Conservation (phyloP, 306 rosid genomes). For the Quercus alba region DNA sequence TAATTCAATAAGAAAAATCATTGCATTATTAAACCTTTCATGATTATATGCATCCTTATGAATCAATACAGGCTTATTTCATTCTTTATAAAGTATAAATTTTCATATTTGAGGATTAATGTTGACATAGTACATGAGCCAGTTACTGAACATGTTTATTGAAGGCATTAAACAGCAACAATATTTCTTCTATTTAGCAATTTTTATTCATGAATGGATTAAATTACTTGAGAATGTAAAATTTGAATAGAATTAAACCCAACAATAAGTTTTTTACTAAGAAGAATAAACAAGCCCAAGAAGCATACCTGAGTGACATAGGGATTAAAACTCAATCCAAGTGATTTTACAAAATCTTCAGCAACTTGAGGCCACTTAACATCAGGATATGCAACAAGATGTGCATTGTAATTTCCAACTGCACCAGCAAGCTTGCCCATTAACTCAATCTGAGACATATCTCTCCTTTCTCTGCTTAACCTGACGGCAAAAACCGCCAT, state of each 20-base stretch:
- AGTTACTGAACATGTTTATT: background rate
- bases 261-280: background rate
- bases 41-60: background rate
- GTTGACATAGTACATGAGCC: background rate
- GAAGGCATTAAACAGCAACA: background rate
- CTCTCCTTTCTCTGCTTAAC: slow-evolving; percentile 67
- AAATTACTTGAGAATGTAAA: background rate
- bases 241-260: background rate
- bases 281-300: slow-evolving; percentile 16
- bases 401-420: slow-evolving; percentile 96
- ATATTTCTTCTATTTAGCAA: background rate
- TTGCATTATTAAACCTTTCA: background rate
- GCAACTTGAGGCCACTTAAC: slow-evolving; percentile 67
- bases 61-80: background rate
- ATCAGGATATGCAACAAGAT: slow-evolving; percentile 77
- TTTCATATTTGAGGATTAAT: background rate
- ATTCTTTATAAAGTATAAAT: background rate
- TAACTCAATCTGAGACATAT: slow-evolving; percentile 58
- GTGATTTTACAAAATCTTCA: slow-evolving; percentile 66
- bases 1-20: slow-evolving; percentile 20
- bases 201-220: background rate
- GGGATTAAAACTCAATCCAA: slow-evolving; percentile 79
- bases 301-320: slow-evolving; percentile 69
- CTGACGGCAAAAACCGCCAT: slow-evolving; percentile 86
- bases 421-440: slow-evolving; percentile 97